phyloP scores from a whole-genome alignment of 495 filamentous ascomycete genomes.

The Lasiosphaeria ovina region DNA sequence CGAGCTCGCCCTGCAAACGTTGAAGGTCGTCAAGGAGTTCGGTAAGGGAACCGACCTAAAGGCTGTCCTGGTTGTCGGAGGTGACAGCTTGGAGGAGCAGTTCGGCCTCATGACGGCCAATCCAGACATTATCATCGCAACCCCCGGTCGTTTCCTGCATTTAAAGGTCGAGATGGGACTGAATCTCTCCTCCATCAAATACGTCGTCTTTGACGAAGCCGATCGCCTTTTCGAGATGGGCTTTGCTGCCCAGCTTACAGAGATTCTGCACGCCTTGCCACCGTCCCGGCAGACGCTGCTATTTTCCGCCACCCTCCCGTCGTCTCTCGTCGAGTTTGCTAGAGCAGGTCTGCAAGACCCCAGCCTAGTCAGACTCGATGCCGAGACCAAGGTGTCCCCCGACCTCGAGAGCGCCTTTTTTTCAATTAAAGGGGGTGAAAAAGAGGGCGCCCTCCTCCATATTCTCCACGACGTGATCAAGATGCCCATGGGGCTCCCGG shows the following conservation, averaged over 20 bases:
- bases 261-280: constrained; percentile 88
- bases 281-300: constrained; percentile 81
- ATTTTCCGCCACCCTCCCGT: constrained; percentile 92
- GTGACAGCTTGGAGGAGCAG: constrained; percentile 94
- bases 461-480: constrained; percentile 89
- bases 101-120: constrained; percentile 90
- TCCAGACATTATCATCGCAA: constrained; percentile 95
- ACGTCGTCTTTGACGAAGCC: constrained; percentile 96
- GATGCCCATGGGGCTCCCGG: constrained; percentile 76
- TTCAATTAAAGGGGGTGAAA: constrained; percentile 84
- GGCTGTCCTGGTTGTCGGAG: constrained; percentile 84
- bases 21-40: constrained; percentile 95
- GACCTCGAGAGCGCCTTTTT: constrained; percentile 94
- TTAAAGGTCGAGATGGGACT: constrained; percentile 93
- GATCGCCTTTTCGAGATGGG: constrained; percentile 98
- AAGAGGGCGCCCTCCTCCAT: constrained; percentile 87
- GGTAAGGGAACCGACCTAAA: constrained; percentile 86
- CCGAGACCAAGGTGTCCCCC: constrained; percentile 92
- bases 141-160: constrained; percentile 92
- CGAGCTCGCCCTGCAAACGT: constrained; percentile 89
- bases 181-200: constrained; percentile 78
- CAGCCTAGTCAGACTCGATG: constrained; percentile 79
- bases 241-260: constrained; percentile 86
- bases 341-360: constrained; percentile 90
- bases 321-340: constrained; percentile 92